phyloP scores from a whole-genome alignment of 805 yeast genomes.

The Candida mattraensis region DNA sequence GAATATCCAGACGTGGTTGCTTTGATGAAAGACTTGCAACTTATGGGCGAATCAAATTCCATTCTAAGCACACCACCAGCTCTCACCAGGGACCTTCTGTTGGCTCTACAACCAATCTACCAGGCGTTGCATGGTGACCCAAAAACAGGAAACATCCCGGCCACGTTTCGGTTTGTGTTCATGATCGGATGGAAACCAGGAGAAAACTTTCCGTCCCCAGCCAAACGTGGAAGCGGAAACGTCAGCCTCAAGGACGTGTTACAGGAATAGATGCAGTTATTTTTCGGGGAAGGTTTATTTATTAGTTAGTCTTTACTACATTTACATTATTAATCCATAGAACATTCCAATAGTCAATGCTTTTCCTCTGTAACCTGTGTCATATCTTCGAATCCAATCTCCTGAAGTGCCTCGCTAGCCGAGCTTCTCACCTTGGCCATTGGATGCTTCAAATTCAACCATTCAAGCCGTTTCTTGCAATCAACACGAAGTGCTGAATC shows the following conservation, averaged over 20 bases:
- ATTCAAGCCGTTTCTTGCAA: conserved; percentile 22
- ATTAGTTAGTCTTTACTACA: too few species aligned
- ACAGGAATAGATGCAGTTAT: too few species aligned
- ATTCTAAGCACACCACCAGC: conserved; percentile 34
- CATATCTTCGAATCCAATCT: conserved; percentile 15
- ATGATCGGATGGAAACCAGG: conserved; percentile 91
- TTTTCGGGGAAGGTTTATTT: too few species aligned
- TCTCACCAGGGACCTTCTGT: conserved; percentile 60
- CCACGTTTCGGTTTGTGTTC: conserved; percentile 73
- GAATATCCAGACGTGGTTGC: conserved; percentile 72
- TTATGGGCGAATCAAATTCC: conserved; percentile 86
- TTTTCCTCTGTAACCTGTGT: too few species aligned
- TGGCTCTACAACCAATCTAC: conserved; percentile 79
- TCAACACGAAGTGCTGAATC: conserved; percentile 14
- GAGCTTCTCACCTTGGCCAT: conserved; percentile 14
- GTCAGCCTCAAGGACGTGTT: conserved; percentile 66
- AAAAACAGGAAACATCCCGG: conserved; percentile 58
- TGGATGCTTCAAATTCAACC: conserved; percentile 29
- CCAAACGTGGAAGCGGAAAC: conserved; percentile 70
- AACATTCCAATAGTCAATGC: too few species aligned
- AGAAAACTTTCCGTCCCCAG: conserved; percentile 67
- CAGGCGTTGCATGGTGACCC: conserved; percentile 66
- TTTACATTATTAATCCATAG: too few species aligned
- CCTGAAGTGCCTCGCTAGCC: conserved; percentile 25
- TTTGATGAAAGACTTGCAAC: conserved; percentile 66